These are phyloP conservation scores for Calycina marina DNA, from an alignment of 2,329 filamentous ascomycete species.

Conservation along the genomic window DNA sequence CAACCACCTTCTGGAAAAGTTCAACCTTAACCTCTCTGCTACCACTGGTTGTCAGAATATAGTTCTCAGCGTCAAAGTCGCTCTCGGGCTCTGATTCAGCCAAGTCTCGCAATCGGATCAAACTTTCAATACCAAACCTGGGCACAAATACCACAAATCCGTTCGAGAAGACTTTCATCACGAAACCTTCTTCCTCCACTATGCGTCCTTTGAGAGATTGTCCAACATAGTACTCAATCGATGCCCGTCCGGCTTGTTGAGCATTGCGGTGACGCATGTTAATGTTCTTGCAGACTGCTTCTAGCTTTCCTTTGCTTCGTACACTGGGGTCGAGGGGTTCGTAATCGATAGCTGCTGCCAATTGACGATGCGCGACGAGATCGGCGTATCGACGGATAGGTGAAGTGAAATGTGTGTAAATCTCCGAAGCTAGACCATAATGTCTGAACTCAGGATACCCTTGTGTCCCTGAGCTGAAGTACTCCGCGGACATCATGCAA, in stretches of 20 bases:
- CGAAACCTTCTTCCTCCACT: slow-evolving; percentile 78
- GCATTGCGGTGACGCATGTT: slow-evolving; percentile 95
- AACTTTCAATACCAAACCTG: slow-evolving; percentile 83
- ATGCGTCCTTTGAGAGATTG: slow-evolving; percentile 74
- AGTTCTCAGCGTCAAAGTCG: slow-evolving; percentile 74
- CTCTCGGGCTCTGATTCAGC: slow-evolving; percentile 64
- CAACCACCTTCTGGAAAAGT: slow-evolving; percentile 82
- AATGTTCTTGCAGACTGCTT: slow-evolving; percentile 95
- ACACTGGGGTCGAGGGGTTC: slow-evolving; percentile 70
- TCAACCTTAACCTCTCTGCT: slow-evolving; percentile 49
- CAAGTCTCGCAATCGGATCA: slow-evolving; percentile 77
- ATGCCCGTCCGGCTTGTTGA: slow-evolving; percentile 84
- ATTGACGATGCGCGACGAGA: slow-evolving; percentile 81
- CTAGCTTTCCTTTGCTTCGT: slow-evolving; percentile 69
- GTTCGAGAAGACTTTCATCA: slow-evolving; percentile 96
- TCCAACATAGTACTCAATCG: slow-evolving; percentile 94
- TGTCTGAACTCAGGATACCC: slow-evolving; percentile 90
- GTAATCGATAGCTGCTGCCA: slow-evolving; percentile 90
- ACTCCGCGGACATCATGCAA: slow-evolving; percentile 98
- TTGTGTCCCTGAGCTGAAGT: slow-evolving; percentile 90
- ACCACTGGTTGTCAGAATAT: slow-evolving; percentile 50
- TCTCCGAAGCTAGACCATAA: slow-evolving; percentile 89
- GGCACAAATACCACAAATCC: slow-evolving; percentile 95
- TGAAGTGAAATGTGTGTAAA: slow-evolving; percentile 97
- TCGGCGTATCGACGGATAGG: slow-evolving; percentile 98